phyloP scores from a whole-genome alignment of 495 filamentous ascomycete genomes.

The Trichoderma virens region DNA sequence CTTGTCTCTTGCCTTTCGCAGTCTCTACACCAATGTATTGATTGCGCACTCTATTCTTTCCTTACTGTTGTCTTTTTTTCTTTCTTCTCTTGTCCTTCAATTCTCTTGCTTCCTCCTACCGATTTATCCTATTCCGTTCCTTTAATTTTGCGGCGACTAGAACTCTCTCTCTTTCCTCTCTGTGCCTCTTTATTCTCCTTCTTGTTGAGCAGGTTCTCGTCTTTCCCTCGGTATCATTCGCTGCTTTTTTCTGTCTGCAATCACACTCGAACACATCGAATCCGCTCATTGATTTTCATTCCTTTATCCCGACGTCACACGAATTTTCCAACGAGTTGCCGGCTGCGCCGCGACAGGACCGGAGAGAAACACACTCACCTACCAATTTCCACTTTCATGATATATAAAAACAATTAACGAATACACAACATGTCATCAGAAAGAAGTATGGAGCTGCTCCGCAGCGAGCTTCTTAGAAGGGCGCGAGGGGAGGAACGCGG shows the following conservation, averaged over 20 bases:
- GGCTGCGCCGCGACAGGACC: neutral
- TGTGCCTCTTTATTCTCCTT: neutral
- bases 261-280: neutral
- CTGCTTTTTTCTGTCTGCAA: neutral
- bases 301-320: neutral
- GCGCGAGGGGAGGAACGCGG: neutral
- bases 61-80: neutral
- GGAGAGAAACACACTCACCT: neutral
- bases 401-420: neutral
- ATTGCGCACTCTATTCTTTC: neutral
- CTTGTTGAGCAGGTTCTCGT: neutral
- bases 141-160: neutral
- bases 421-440: constrained; percentile 4
- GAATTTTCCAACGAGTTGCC: neutral
- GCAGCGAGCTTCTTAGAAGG: neutral
- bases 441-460: constrained; percentile 2
- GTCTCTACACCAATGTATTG: neutral
- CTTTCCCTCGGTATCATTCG: neutral
- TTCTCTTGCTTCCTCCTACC: neutral
- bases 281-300: neutral
- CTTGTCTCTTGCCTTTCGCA: neutral
- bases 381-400: neutral
- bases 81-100: no score
- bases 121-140: neutral
- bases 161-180: neutral